phyloP scores from a whole-genome alignment of 768 basidiomycete species.

The Mycena amicta region DNA sequence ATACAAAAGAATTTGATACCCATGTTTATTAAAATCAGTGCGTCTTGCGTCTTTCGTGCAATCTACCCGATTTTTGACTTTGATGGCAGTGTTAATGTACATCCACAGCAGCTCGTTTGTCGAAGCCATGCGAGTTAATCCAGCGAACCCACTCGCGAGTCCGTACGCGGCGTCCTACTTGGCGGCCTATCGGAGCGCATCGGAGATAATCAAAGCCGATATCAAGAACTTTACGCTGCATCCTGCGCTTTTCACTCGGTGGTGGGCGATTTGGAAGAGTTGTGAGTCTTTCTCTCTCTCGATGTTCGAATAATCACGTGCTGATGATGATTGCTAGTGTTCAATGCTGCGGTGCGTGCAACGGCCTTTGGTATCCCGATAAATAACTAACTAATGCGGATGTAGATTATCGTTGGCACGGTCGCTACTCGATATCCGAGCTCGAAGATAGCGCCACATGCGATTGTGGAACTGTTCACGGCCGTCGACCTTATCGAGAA shows the following conservation, averaged over 20 bases:
- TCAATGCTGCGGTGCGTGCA: conserved; percentile 16
- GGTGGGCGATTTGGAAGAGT: conserved; percentile 45
- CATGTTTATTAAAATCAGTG: conserved; percentile 33
- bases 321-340: conserved; percentile 2
- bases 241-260: conserved; percentile 26
- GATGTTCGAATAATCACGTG: background rate
- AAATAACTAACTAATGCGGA: too few relatives aligned
- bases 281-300: conserved; percentile 14
- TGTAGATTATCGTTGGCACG: conserved; percentile 46
- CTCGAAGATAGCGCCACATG: conserved; percentile 45
- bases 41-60: background rate
- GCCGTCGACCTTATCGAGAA: conserved; percentile 45
- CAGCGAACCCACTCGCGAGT: conserved; percentile 46
- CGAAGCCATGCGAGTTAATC: conserved; percentile 45
- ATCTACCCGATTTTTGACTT: background rate
- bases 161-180: conserved; percentile 51
- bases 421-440: conserved; percentile 42
- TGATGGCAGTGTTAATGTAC: conserved; percentile 41
- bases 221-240: conserved; percentile 17
- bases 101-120: conserved; percentile 50
- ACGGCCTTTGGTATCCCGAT: too few relatives aligned
- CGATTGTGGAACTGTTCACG: conserved; percentile 45
- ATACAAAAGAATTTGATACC: conserved; percentile 33
- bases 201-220: conserved; percentile 41
- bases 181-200: conserved; percentile 50